Evolutionary conservation across 176 grass and related monocot genomes (phyloP).

Genomic region (Paspalum notatum): DNA sequence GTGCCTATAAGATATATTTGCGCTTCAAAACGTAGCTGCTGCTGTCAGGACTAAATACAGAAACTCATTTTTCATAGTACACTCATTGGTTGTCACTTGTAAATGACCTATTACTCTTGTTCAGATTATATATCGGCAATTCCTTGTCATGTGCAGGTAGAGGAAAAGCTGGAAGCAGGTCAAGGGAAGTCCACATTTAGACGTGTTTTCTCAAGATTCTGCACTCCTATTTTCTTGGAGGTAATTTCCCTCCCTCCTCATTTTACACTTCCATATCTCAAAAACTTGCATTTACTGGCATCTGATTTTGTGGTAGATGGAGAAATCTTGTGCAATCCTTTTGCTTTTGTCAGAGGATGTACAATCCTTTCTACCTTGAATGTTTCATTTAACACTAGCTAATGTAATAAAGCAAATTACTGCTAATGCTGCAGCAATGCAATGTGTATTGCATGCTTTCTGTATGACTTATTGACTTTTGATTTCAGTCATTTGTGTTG

Average conservation of each 20-base stretch:
- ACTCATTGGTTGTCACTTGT: background rate
- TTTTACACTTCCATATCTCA: background rate
- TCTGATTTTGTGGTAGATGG: background rate
- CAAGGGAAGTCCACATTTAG: conserved; percentile 89
- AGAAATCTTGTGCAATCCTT: background rate
- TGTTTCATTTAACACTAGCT: background rate
- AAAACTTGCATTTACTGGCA: background rate
- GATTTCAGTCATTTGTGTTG: conserved; percentile 89
- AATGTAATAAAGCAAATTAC: background rate
- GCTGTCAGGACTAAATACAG: background rate
- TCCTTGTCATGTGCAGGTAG: conserved; percentile 60
- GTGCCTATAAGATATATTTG: background rate
- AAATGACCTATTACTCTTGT: conserved; percentile 9
- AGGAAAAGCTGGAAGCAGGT: conserved; percentile 88
- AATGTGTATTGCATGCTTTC: background rate
- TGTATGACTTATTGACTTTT: background rate
- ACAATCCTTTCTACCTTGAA: background rate
- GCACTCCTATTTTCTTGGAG: conserved; percentile 97
- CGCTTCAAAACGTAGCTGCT: background rate
- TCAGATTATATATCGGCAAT: background rate
- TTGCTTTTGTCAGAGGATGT: background rate
- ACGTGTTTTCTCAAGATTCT: conserved; percentile 83
- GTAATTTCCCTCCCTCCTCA: conserved; percentile 29
- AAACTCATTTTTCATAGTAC: background rate
- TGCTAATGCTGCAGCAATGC: background rate